phyloP scores from a whole-genome alignment of 2,329 filamentous ascomycete genomes.

The Raffaelea arxii region DNA sequence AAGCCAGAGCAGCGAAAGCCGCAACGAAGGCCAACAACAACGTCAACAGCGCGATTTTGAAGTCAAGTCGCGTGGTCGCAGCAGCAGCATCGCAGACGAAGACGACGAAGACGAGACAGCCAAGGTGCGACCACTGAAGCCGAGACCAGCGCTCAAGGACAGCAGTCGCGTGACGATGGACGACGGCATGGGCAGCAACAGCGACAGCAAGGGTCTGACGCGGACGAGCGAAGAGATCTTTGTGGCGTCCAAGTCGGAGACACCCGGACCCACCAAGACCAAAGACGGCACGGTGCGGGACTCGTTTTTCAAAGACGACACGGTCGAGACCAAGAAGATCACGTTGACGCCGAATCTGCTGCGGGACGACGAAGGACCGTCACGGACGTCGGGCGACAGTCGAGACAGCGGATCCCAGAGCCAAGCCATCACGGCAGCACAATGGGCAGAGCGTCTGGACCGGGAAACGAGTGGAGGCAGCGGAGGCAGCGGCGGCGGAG shows the following conservation, averaged over 20 bases:
- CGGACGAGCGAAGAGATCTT: conserved; percentile 60
- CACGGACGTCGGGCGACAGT: conserved; percentile 48
- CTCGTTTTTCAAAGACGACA: conserved; percentile 96
- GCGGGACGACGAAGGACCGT: conserved; percentile 59
- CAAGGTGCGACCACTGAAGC: conserved; percentile 46
- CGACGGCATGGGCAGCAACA: conserved; percentile 15
- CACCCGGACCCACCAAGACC: conserved; percentile 46
- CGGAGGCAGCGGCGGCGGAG: neutral
- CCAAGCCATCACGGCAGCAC: too few relatives aligned
- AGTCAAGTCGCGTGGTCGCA: too few relatives aligned
- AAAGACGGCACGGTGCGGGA: conserved; percentile 82
- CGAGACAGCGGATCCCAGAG: too few relatives aligned
- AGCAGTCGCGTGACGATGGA: conserved; percentile 18
- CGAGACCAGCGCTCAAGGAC: conserved; percentile 30
- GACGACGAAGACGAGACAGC: conserved; percentile 39
- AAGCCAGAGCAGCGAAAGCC: conserved; percentile 14
- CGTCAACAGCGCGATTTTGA: conserved; percentile 16
- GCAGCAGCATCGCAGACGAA: conserved; percentile 9
- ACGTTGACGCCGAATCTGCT: conserved; percentile 88
- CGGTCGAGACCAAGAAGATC: conserved; percentile 92
- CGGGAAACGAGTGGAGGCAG: conserved; percentile 34
- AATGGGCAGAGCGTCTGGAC: conserved; percentile 65
- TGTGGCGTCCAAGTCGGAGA: conserved; percentile 38
- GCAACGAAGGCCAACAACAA: conserved; percentile 17
- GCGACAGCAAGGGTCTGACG: conserved; percentile 15